Percentiles rank a stretch among this genome's conserved stretches.
Conservation (phyloP, 2,329 filamentous ascomycete genomes). For the Ophiocordyceps robertsii region DNA sequence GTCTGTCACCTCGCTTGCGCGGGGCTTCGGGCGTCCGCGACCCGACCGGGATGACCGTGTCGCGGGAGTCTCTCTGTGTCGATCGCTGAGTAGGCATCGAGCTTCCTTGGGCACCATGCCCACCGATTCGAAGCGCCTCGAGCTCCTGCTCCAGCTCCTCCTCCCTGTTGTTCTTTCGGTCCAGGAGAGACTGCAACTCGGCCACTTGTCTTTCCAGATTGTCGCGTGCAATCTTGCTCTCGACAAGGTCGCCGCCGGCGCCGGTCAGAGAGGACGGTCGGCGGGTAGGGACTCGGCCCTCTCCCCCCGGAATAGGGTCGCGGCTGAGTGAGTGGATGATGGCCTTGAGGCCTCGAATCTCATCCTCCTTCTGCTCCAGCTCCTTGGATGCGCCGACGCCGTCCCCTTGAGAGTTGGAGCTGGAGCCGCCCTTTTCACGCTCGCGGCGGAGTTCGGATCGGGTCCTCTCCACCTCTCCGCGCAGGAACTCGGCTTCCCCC, state of each 20-base stretch:
- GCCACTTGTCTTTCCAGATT: slow-evolving; percentile 69
- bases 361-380: slow-evolving; percentile 87
- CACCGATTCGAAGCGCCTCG: slow-evolving; percentile 44
- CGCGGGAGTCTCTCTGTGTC: slow-evolving; percentile 52
- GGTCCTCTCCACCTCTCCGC: slow-evolving; percentile 87
- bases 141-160: slow-evolving; percentile 79
- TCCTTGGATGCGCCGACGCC: slow-evolving; percentile 51
- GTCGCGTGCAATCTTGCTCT: slow-evolving; percentile 30
- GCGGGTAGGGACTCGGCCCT: slow-evolving; percentile 16
- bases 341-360: slow-evolving; percentile 91
- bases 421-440: slow-evolving; percentile 54
- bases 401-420: slow-evolving; percentile 25
- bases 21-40: slow-evolving; percentile 30
- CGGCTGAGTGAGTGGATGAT: slow-evolving; percentile 93
- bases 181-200: slow-evolving; percentile 60
- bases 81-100: slow-evolving; percentile 29
- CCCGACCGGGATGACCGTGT: slow-evolving; percentile 46
- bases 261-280: slow-evolving; percentile 20
- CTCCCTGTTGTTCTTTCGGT: slow-evolving; percentile 60
- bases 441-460: slow-evolving; percentile 79
- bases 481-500: slow-evolving; percentile 87
- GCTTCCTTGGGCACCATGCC: slow-evolving; percentile 13
- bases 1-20: slow-evolving; percentile 38
- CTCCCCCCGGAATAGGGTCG: slow-evolving; percentile 42
- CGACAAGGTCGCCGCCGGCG: slow-evolving; percentile 12